Percentiles rank a stretch among this genome's conserved stretches.
phyloP scores from a whole-genome alignment of 2,329 filamentous ascomycete genomes.

The Trichoderma guizhouense region DNA sequence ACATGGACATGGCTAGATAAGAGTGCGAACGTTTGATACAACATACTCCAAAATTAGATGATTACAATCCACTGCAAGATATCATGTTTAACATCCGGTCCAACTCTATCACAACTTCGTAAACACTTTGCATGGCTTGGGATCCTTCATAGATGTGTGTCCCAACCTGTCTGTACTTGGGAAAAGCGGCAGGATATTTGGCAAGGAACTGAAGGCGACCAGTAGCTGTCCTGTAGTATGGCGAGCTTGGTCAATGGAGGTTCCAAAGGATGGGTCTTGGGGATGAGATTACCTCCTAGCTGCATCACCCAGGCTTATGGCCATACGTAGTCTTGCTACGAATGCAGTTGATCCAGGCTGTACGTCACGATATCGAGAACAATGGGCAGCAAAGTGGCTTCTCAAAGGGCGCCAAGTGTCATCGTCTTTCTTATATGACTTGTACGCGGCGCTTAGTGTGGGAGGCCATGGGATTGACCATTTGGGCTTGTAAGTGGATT shows the following conservation, averaged over 20 bases:
- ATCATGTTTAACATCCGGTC: too few relatives aligned
- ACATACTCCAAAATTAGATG: neutral
- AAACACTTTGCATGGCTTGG: neutral
- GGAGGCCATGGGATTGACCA: neutral
- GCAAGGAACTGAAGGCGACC: neutral
- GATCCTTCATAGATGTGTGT: conserved; percentile 2
- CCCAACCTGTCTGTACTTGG: neutral
- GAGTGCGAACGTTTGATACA: neutral
- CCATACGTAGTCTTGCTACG: neutral
- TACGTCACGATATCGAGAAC: neutral
- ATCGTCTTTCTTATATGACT: neutral
- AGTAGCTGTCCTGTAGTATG: neutral
- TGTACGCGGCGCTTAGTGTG: neutral
- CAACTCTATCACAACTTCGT: neutral
- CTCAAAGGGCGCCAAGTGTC: neutral
- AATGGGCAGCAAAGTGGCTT: neutral
- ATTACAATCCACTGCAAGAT: neutral
- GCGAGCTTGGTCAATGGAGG: neutral
- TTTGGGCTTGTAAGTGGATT: neutral
- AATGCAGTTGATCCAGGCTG: neutral
- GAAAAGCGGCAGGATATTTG: neutral
- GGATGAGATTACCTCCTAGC: neutral
- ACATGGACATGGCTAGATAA: neutral
- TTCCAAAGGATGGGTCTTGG: neutral
- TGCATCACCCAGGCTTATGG: neutral